Percentiles rank a stretch among this genome's conserved stretches.
These are phyloP conservation scores for Aspergillus vadensis DNA, from an alignment of 2,329 filamentous ascomycete genomes.

Conservation along the genomic window DNA sequence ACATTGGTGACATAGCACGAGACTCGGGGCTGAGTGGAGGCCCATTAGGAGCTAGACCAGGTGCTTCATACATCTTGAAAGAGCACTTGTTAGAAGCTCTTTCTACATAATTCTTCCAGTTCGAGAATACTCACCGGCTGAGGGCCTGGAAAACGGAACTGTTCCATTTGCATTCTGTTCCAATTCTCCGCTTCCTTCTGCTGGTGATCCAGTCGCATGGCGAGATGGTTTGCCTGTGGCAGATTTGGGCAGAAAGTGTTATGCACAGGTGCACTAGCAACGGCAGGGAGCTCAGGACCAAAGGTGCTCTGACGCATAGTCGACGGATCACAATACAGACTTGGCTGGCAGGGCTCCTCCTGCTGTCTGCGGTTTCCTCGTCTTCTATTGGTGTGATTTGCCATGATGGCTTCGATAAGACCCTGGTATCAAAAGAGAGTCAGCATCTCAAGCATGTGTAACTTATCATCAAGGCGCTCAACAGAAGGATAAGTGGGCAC, in stretches of 20 bases:
- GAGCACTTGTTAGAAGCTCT: not conserved
- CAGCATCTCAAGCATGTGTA: not conserved
- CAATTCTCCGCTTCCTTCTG: constrained; percentile 2
- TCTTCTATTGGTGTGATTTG: not conserved
- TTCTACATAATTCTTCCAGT: not conserved
- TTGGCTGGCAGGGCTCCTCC: not conserved
- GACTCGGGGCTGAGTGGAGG: not conserved
- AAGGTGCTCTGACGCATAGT: not conserved
- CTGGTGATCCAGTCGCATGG: not conserved
- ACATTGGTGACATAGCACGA: not conserved
- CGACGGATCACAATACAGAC: no score
- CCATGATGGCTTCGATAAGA: not conserved
- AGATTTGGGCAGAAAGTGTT: not conserved
- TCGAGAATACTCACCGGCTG: constrained; percentile 6
- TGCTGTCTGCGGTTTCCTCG: not conserved
- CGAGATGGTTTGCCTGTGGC: not conserved
- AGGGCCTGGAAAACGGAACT: constrained; percentile 15
- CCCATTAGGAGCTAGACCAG: not conserved
- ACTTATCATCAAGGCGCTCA: not conserved
- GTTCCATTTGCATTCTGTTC: constrained; percentile 16
- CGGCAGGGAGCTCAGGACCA: not conserved
- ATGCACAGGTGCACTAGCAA: not conserved
- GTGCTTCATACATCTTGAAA: not conserved
- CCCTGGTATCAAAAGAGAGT: not conserved
- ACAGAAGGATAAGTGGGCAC: not conserved